Evolutionary conservation across 495 filamentous ascomycete species (phyloP).

Genomic region (Hypoxylon cercidicola): DNA sequence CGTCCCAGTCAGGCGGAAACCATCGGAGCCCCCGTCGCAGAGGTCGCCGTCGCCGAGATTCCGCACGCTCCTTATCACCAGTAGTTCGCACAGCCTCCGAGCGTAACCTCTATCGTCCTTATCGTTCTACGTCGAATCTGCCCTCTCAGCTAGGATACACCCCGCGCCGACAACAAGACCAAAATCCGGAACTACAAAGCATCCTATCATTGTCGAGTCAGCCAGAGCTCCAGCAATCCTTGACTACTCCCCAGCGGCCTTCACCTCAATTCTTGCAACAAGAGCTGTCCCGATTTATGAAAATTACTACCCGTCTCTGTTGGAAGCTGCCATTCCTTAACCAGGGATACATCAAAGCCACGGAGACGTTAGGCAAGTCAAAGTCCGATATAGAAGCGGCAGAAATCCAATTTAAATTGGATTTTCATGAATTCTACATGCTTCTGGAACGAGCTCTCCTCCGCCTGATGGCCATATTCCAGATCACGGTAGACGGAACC

Average conservation of each 20-base stretch:
- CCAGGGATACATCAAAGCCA: slow-evolving; percentile 61
- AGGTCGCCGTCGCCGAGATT: too few relatives aligned
- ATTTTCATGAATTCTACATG: slow-evolving; percentile 77
- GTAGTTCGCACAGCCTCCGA: too few relatives aligned
- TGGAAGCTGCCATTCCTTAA: slow-evolving; percentile 71
- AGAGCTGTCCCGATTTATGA: slow-evolving; percentile 64
- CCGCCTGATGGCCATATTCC: slow-evolving; percentile 64
- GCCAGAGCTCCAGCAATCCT: slow-evolving; percentile 17
- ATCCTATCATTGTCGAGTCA: background rate
- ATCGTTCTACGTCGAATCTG: too few relatives aligned
- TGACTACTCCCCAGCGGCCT: slow-evolving; percentile 4
- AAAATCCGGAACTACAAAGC: too few relatives aligned
- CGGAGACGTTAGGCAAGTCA: slow-evolving; percentile 41
- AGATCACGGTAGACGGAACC: slow-evolving; percentile 10
- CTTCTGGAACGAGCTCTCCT: slow-evolving; percentile 72
- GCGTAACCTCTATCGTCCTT: too few relatives aligned
- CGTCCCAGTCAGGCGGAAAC: too few relatives aligned
- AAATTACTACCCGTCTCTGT: slow-evolving; percentile 65
- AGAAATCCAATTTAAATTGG: slow-evolving; percentile 75
- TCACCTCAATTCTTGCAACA: slow-evolving; percentile 40
- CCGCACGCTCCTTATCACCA: too few relatives aligned
- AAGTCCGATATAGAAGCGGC: slow-evolving; percentile 49
- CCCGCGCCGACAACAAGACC: too few relatives aligned
- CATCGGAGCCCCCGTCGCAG: too few relatives aligned
- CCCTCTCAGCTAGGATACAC: too few relatives aligned